Percentiles rank a stretch among this genome's conserved stretches.
Evolutionary conservation across 2,329 filamentous ascomycete species (phyloP).

Genomic region (Hirsutella minnesotensis): DNA sequence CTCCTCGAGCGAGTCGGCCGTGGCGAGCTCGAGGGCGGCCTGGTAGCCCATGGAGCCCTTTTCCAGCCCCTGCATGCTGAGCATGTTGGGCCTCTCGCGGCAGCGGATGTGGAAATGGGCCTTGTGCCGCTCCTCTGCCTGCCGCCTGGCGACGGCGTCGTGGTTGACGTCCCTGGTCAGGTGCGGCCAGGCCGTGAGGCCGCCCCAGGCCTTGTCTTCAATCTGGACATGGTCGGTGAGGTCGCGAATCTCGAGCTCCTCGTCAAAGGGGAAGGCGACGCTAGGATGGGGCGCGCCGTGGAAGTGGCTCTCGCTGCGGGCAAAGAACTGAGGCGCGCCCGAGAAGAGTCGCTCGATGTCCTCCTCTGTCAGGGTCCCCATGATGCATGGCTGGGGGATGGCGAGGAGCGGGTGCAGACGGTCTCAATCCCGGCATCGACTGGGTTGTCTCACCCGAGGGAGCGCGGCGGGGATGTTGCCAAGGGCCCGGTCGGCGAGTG

Average conservation of each 20-base stretch:
- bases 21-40: slow-evolving; percentile 53
- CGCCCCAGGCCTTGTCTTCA: slow-evolving; percentile 51
- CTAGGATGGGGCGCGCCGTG: slow-evolving; percentile 49
- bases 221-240: slow-evolving; percentile 53
- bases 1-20: slow-evolving; percentile 52
- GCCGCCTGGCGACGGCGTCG: slow-evolving; percentile 29
- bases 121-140: slow-evolving; percentile 30
- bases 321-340: slow-evolving; percentile 62
- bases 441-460: too few relatives aligned
- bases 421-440: too few relatives aligned
- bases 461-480: too few relatives aligned
- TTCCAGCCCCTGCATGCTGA: slow-evolving; percentile 60
- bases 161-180: slow-evolving; percentile 39
- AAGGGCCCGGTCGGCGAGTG: too few relatives aligned
- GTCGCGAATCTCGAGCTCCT: slow-evolving; percentile 47
- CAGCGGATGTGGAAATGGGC: slow-evolving; percentile 48
- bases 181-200: slow-evolving; percentile 51
- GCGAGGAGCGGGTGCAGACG: too few relatives aligned
- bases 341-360: slow-evolving; percentile 62
- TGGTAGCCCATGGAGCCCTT: slow-evolving; percentile 60
- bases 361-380: slow-evolving; percentile 41
- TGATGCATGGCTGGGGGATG: slow-evolving; percentile 5
- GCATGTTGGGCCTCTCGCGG: slow-evolving; percentile 56
- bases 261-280: slow-evolving; percentile 58
- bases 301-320: slow-evolving; percentile 46